Percentiles rank a stretch among this genome's conserved stretches.
Evolutionary conservation across 1,139 yeast genomes (phyloP).

Genomic region (Arxiozyma slooffiae): DNA sequence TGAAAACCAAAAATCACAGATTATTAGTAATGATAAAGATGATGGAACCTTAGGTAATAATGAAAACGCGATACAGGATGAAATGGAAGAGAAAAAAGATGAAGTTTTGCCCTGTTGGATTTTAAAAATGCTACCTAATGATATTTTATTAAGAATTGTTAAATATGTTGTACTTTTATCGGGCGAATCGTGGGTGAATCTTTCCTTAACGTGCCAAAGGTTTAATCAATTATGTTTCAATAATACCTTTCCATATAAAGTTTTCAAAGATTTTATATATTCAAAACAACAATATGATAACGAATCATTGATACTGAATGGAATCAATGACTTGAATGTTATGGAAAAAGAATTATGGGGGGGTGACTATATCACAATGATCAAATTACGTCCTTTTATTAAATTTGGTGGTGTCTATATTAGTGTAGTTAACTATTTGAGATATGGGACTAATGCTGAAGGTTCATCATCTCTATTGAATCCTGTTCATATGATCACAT

Average conservation of each 20-base stretch:
- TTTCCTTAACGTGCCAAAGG: constrained; percentile 53
- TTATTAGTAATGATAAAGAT: constrained; percentile 25
- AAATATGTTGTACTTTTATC: constrained; percentile 41
- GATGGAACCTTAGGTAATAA: background rate
- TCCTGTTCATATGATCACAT: constrained; percentile 77
- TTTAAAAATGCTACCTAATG: constrained; percentile 52
- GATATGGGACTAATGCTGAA: constrained; percentile 66
- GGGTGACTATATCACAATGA: constrained; percentile 47
- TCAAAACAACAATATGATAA: constrained; percentile 47
- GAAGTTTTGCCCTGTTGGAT: constrained; percentile 42
- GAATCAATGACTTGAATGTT: constrained; percentile 37
- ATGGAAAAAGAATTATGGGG: constrained; percentile 40
- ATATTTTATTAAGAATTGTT: constrained; percentile 49
- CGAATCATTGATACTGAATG: constrained; percentile 31
- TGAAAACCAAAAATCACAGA: constrained; percentile 5
- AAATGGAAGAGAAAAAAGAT: constrained; percentile 22
- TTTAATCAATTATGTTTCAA: constrained; percentile 55
- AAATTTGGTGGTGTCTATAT: constrained; percentile 79
- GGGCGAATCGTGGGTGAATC: constrained; percentile 59
- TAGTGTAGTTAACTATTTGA: constrained; percentile 70
- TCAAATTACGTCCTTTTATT: constrained; percentile 51
- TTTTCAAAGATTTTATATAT: constrained; percentile 46
- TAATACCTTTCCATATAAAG: constrained; percentile 46
- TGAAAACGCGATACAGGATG: background rate
- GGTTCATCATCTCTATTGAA: constrained; percentile 60